Evolutionary conservation across 2,329 filamentous ascomycete species (phyloP).

Genomic region (Elsinoe fawcettii): DNA sequence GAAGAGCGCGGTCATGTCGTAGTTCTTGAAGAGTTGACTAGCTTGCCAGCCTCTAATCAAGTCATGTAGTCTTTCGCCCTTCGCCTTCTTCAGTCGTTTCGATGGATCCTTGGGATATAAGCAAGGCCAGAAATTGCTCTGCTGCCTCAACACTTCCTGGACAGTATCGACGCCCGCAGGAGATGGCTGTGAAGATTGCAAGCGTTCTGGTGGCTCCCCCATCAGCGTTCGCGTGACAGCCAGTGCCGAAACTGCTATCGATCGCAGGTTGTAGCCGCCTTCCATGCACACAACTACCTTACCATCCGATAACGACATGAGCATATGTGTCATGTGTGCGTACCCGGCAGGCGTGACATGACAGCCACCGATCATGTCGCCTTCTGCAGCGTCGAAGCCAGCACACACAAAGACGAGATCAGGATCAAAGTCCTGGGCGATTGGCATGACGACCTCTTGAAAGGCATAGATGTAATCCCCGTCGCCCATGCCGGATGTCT

Average conservation of each 20-base stretch:
- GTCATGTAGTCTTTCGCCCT: slow-evolving; percentile 63
- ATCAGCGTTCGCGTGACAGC: slow-evolving; percentile 89
- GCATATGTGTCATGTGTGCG: slow-evolving; percentile 98
- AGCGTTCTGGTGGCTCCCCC: slow-evolving; percentile 75
- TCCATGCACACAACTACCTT: slow-evolving; percentile 90
- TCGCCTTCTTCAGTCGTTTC: slow-evolving; percentile 26
- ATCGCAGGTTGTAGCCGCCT: slow-evolving; percentile 87
- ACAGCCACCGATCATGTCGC: slow-evolving; percentile 86
- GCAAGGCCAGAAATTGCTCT: slow-evolving; percentile 74
- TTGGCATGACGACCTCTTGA: slow-evolving; percentile 92
- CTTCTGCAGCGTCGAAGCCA: slow-evolving; percentile 90
- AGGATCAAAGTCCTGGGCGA: slow-evolving; percentile 85
- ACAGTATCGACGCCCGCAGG: slow-evolving; percentile 49
- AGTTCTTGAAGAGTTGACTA: slow-evolving; percentile 59
- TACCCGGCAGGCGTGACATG: slow-evolving; percentile 88
- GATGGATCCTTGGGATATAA: slow-evolving; percentile 59
- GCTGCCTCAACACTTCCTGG: slow-evolving; percentile 49
- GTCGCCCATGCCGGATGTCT: slow-evolving; percentile 72
- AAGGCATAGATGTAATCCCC: slow-evolving; percentile 96
- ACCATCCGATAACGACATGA: slow-evolving; percentile 86
- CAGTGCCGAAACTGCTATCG: slow-evolving; percentile 86
- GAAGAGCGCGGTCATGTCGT: slow-evolving; percentile 71
- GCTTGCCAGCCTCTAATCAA: slow-evolving; percentile 71
- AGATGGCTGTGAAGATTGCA: slow-evolving; percentile 42
- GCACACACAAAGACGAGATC: slow-evolving; percentile 93